Percentiles rank a stretch among this genome's conserved stretches.
Evolutionary conservation across 352 stramenopile genomes (phyloP).

Genomic region (Blastocystis sp.): DNA sequence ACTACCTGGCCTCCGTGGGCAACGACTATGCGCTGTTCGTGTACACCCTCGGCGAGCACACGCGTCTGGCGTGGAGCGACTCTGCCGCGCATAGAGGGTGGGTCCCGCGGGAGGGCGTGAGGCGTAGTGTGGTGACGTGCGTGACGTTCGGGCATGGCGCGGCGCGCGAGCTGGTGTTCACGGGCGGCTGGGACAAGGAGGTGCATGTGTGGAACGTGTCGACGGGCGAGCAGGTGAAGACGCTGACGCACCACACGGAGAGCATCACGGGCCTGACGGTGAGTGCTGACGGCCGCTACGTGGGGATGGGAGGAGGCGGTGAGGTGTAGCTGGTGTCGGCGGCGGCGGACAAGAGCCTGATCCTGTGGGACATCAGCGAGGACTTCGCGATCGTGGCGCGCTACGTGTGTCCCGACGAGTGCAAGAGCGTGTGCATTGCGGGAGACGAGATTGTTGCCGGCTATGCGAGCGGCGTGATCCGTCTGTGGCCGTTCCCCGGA

Average conservation of each 20-base stretch:
- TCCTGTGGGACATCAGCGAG: conserved; percentile 34
- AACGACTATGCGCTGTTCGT: conserved; percentile 58
- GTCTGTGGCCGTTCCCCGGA: conserved; percentile 23
- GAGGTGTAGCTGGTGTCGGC: neutral
- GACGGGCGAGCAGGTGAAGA: conserved; percentile 12
- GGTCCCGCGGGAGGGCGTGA: neutral
- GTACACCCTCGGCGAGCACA: neutral
- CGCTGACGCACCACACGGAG: conserved; percentile 24
- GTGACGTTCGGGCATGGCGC: conserved; percentile 36
- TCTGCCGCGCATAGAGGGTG: conserved; percentile 10
- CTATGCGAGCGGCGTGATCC: conserved; percentile 50
- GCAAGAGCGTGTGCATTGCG: conserved; percentile 13
- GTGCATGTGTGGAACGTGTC: conserved; percentile 47
- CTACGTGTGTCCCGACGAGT: conserved; percentile 47
- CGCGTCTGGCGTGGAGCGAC: neutral
- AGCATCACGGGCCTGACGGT: neutral
- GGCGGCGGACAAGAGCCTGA: conserved; percentile 30
- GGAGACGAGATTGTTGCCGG: conserved; percentile 5
- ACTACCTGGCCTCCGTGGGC: conserved; percentile 59
- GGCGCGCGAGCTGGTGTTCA: neutral
- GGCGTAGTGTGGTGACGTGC: conserved; percentile 32
- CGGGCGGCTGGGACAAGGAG: conserved; percentile 55
- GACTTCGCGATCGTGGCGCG: neutral
- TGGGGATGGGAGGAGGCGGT: no score
- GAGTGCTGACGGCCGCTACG: no score